These are phyloP conservation scores for Phoma sp. DNA, from an alignment of 2,329 filamentous ascomycete species.

Conservation along the genomic window DNA sequence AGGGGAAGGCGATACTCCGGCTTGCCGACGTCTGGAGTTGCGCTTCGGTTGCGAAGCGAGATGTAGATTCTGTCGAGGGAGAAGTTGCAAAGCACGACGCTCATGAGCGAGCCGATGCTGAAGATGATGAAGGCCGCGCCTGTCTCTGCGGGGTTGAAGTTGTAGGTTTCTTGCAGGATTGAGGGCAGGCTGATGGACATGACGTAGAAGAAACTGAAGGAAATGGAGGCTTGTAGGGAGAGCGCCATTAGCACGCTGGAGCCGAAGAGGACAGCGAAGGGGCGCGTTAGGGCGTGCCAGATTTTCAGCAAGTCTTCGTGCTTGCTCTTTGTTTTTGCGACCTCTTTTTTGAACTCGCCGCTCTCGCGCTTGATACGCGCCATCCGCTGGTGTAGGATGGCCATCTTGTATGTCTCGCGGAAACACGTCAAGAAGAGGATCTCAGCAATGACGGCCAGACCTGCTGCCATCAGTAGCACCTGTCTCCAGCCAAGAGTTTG, in stretches of 20 bases:
- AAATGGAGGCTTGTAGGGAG: conserved; percentile 51
- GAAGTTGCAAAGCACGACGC: conserved; percentile 59
- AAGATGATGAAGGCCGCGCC: conserved; percentile 63
- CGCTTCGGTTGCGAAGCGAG: conserved; percentile 48
- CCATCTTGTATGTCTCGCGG: conserved; percentile 67
- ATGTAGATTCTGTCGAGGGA: conserved; percentile 62
- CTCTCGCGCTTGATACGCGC: conserved; percentile 28
- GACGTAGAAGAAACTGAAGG: conserved; percentile 56
- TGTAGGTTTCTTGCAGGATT: conserved; percentile 51
- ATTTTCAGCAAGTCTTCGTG: conserved; percentile 36
- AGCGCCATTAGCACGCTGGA: conserved; percentile 63
- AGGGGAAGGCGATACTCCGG: conserved; percentile 65
- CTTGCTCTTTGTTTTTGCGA: conserved; percentile 15
- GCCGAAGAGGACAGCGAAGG: conserved; percentile 52
- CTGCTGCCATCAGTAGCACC: conserved; percentile 59
- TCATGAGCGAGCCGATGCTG: conserved; percentile 59
- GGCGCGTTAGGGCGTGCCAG: conserved; percentile 50
- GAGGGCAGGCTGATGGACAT: conserved; percentile 54
- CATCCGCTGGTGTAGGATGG: conserved; percentile 53
- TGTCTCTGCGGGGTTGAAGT: conserved; percentile 56
- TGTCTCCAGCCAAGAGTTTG: conserved; percentile 62
- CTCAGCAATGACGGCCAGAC: conserved; percentile 58
- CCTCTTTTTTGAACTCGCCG: conserved; percentile 15
- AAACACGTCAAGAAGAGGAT: conserved; percentile 60
- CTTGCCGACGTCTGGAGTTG: conserved; percentile 51